These are phyloP conservation scores for Aspergillus saccharolyticus DNA, from an alignment of 495 filamentous ascomycete genomes.

Conservation along the genomic window DNA sequence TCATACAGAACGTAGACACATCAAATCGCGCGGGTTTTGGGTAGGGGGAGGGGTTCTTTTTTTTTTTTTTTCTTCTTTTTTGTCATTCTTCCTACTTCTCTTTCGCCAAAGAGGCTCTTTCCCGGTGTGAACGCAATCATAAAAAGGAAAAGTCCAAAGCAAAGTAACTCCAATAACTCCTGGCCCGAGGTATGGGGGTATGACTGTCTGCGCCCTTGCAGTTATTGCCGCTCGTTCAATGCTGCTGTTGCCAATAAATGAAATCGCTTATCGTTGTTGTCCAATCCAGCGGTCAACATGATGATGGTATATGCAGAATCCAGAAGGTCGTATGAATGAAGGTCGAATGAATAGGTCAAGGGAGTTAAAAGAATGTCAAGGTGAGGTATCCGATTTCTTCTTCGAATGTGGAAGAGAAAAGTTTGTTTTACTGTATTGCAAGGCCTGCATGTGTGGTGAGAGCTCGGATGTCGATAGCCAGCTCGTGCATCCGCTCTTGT, in stretches of 20 bases:
- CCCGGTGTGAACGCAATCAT: not conserved
- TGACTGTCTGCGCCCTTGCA: conserved; percentile 1
- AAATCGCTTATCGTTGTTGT: not conserved
- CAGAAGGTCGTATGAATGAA: not conserved
- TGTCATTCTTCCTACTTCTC: too few relatives aligned
- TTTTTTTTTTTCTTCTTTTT: too few relatives aligned
- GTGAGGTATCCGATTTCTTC: not conserved
- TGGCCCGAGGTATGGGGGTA: not conserved
- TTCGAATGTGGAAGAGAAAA: not conserved
- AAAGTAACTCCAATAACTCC: not conserved
- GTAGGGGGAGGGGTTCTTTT: too few relatives aligned
- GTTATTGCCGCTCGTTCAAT: not conserved
- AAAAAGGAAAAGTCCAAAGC: not conserved
- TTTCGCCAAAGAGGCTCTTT: too few relatives aligned
- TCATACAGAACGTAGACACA: not conserved
- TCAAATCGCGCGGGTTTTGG: not conserved
- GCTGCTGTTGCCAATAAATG: not conserved
- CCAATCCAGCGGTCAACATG: not conserved
- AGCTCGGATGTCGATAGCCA: not conserved
- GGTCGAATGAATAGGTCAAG: not conserved
- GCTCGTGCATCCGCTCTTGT: not conserved
- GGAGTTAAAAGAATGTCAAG: not conserved
- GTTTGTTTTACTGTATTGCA: not conserved
- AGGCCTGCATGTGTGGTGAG: not conserved
- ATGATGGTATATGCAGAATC: not conserved